Percentiles rank a stretch among this genome's conserved stretches.
phyloP scores from a whole-genome alignment of 192 early-diverging fungal genomes.

The Umbelopsis sp. region DNA sequence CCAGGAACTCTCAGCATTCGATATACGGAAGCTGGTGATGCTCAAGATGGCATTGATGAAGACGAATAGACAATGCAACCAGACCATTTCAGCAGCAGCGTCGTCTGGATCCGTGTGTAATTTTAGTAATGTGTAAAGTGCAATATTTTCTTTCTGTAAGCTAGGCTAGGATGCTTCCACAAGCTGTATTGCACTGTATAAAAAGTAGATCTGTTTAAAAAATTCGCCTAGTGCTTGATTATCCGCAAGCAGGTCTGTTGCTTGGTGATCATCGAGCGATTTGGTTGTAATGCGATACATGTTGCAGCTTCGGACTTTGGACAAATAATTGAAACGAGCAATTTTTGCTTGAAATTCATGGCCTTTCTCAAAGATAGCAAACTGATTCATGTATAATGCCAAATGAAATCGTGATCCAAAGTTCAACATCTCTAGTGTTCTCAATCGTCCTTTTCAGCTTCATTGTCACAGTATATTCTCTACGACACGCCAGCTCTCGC shows the following conservation, averaged over 20 bases:
- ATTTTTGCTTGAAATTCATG: not conserved
- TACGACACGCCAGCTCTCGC: constrained; percentile 53
- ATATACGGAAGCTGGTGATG: not conserved
- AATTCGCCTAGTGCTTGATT: no score
- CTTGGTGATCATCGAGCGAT: no score
- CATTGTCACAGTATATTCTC: constrained; percentile 28
- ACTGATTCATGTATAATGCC: not conserved
- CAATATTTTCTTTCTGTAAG: no score
- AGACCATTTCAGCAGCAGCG: not conserved
- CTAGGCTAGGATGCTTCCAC: no score
- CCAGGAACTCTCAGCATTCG: constrained; percentile 16
- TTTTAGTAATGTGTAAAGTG: not conserved
- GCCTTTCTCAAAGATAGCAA: not conserved
- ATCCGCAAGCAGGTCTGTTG: no score
- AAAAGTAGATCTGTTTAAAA: no score
- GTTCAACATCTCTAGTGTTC: not conserved
- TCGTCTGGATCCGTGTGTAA: not conserved
- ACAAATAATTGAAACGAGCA: not conserved
- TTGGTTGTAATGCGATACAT: no score
- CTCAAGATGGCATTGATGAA: not conserved
- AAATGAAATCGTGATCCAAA: not conserved
- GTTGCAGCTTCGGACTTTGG: not conserved
- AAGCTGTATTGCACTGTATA: no score
- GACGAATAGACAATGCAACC: not conserved
- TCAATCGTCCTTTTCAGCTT: not conserved